Base-by-base conservation (phyloP, 768 basidiomycete species). In the Baorangia bicolor region DNA sequence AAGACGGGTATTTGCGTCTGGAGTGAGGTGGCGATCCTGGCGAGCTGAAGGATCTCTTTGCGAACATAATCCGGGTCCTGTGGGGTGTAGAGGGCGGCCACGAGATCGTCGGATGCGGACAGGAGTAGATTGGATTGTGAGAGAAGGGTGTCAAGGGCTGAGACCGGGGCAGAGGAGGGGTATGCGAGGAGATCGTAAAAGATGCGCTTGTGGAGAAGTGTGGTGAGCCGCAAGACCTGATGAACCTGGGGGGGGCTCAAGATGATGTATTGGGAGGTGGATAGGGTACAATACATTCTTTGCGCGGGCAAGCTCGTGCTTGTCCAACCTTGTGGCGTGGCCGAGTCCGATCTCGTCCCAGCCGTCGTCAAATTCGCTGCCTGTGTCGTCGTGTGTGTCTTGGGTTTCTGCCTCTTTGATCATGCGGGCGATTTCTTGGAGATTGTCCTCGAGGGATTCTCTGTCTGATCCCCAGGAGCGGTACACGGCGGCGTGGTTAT, bases 61-160 rank as follows among this genome's bases (percentile, higher is more conserved):
- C 62, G 59, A 48, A 89, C 69, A 33, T 75, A 69, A 1, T 63
- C 62, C 0, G 68, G 64, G 53, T 84, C 77, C 63, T 91, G 88
- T 5, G 87, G 86, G 0, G 80, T 58, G 65, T 91, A 88, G 38
- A 88, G 71, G 3, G 84, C 72, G n/a, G 86, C 77, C 21, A 86
- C 78, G 50, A 90, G 73, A 38, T 92, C 86, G 65, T 92, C 90
- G 5, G 81, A 77, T 4, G 80, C 76, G 45, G 77, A 66, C 18
- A 86, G 75, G 21, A 89, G 75, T 8, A 69, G 63, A 30, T 79
- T 73, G 3, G 88, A 90, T 10, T 73, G 73, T 3, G 65, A 37
- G 16, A 80, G 76, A 6, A 92, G 73, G 21, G 62, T 50, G 63
- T 88, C 87, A n/a, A 88, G 71, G n/a, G 61, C 48, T 21, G 64